Percentiles rank a stretch among this genome's conserved stretches.
Conservation (phyloP, 2,329 filamentous ascomycete species). For the Colletotrichum horii region DNA sequence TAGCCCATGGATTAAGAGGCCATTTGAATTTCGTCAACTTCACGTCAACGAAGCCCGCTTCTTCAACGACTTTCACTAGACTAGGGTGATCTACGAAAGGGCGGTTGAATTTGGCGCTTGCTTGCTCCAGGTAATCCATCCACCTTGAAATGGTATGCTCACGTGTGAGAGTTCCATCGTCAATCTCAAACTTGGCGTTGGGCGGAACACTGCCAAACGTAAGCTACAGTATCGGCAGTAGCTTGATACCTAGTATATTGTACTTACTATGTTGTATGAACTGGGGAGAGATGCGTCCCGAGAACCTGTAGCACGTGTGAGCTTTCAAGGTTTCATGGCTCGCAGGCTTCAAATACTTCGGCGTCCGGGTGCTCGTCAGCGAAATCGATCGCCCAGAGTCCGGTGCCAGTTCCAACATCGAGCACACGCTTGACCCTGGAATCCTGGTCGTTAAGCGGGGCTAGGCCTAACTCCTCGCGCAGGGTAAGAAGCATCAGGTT, state of each 20-base stretch:
- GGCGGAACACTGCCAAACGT: slow-evolving; percentile 45
- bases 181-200: slow-evolving; percentile 60
- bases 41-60: slow-evolving; percentile 61
- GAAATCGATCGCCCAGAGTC: slow-evolving; percentile 50
- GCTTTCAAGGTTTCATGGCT: neutral
- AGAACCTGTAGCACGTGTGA: slow-evolving; percentile 27
- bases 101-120: slow-evolving; percentile 31
- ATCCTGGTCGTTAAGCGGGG: slow-evolving; percentile 26
- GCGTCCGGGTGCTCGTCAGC: slow-evolving; percentile 37
- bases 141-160: slow-evolving; percentile 33
- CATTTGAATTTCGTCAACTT: slow-evolving; percentile 51
- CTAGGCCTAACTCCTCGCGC: slow-evolving; percentile 30
- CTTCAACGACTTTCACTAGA: slow-evolving; percentile 42
- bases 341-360: slow-evolving; percentile 22
- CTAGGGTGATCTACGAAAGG: slow-evolving; percentile 46
- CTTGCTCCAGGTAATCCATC: slow-evolving; percentile 32
- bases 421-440: slow-evolving; percentile 34
- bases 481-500: slow-evolving; percentile 36
- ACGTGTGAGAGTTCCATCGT: slow-evolving; percentile 45
- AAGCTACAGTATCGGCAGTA: neutral
- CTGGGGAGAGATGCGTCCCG: slow-evolving; percentile 46
- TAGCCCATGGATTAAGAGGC: slow-evolving; percentile 57
- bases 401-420: slow-evolving; percentile 54
- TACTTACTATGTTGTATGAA: slow-evolving; percentile 39
- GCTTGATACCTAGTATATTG: neutral